Base-by-base conservation (phyloP, 805 yeast genomes). In the Candida sonorensis region DNA sequence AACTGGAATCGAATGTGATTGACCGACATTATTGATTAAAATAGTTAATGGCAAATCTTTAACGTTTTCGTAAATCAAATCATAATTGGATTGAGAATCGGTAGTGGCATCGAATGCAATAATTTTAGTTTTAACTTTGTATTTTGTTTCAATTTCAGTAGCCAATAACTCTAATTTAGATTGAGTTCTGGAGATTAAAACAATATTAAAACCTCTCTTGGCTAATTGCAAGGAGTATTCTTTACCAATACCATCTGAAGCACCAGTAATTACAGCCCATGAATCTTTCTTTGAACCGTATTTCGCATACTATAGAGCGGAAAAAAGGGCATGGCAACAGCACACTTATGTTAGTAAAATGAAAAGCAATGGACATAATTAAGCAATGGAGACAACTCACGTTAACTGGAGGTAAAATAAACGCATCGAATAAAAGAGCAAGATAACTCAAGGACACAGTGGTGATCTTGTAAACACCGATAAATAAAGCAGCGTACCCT, bases 251-350 rank as follows among this genome's bases (percentile, higher is more conserved):
- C 98, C 98, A 55, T 92, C 97, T 29, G 97, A 85, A 4, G 97
- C 94, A 37, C 98, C 98, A 6, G 98, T 92, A 12, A 92, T 73
- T 20, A 92, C 82, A n/a, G 97, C 96, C 90, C 96, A 92, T 25
- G 72, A 66, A 17, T 81, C 81, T 31, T 61, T 59, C 38, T 66
- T 65, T 17, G 90, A 81, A n/a, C 96, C 95, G 51, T 87, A 87
- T 53, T 75, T 77, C 26, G 55, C 50, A 49, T 69, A 79, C 48
- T 47, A 10, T 13, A 8, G 2, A 23, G 23, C n/a, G n/a, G n/a
- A n/a, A n/a, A n/a, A n/a, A n/a, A n/a, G n/a, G n/a, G n/a, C n/a
- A n/a, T n/a, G n/a, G n/a, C n/a, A n/a, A n/a, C n/a, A n/a, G n/a
- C n/a, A n/a, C n/a, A n/a, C n/a, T n/a, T n/a, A n/a, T 13, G 23